Percentiles rank a stretch among this genome's conserved stretches.
Conservation (phyloP, 1,284 basidiomycete species). For the Stygiomarasmius scandens region DNA sequence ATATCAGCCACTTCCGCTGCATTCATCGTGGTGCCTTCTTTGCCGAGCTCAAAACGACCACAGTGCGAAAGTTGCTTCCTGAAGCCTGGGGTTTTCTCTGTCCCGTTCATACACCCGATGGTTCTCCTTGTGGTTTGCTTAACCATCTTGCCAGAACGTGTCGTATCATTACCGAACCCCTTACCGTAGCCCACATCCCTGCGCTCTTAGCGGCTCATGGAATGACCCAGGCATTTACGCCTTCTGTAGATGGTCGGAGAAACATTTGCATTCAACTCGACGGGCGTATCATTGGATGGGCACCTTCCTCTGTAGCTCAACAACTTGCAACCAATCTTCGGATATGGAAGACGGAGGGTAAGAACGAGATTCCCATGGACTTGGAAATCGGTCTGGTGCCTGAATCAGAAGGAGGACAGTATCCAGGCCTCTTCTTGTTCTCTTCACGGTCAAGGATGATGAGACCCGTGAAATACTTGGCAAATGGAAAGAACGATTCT, state of each 20-base stretch:
- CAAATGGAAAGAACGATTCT: slow-evolving; percentile 87
- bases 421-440: slow-evolving; percentile 96
- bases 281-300: slow-evolving; percentile 96
- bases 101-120: slow-evolving; percentile 98
- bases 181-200: slow-evolving; percentile 81
- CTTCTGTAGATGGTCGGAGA: slow-evolving; percentile 77
- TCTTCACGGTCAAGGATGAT: slow-evolving; percentile 92
- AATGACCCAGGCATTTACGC: slow-evolving; percentile 90
- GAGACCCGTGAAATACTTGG: slow-evolving; percentile 93
- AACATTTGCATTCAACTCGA: slow-evolving; percentile 94
- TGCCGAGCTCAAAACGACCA: slow-evolving; percentile 97
- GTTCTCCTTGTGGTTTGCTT: slow-evolving; percentile 95
- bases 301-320: slow-evolving; percentile 72
- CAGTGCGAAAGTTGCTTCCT: slow-evolving; percentile 95
- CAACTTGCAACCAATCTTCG: slow-evolving; percentile 86
- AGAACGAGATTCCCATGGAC: slow-evolving; percentile 85
- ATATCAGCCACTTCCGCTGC: slow-evolving; percentile 97
- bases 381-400: slow-evolving; percentile 96
- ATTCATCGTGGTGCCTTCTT: slow-evolving; percentile 99
- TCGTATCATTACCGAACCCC: slow-evolving; percentile 83
- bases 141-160: slow-evolving; percentile 97
- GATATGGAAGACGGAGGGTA: slow-evolving; percentile 93
- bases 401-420: slow-evolving; percentile 90
- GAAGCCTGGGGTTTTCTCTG: slow-evolving; percentile 99
- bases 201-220: slow-evolving; percentile 85